These are phyloP conservation scores for Xylaria grammica DNA, from an alignment of 495 filamentous ascomycete genomes.

Conservation along the genomic window DNA sequence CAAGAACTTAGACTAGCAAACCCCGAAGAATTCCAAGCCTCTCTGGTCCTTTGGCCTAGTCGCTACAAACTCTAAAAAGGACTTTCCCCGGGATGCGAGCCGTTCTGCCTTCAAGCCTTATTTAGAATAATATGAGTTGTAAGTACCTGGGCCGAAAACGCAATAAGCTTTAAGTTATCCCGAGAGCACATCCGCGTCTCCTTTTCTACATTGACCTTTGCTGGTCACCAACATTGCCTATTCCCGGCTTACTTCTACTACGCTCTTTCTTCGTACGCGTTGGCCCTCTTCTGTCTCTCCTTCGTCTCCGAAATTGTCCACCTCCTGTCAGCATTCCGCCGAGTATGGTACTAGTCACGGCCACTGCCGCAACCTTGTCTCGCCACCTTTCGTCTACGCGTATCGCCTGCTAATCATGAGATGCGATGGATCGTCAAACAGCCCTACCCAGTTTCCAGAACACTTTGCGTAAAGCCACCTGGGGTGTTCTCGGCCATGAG, in stretches of 20 bases:
- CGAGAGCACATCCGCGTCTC: background rate
- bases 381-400: background rate
- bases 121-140: slow-evolving; percentile 3
- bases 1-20: slow-evolving; percentile 11
- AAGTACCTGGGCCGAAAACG: background rate
- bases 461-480: slow-evolving; percentile 35
- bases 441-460: slow-evolving; percentile 35
- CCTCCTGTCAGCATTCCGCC: background rate
- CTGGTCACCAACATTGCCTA: background rate
- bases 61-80: slow-evolving; percentile 8
- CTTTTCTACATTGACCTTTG: background rate
- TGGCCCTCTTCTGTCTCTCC: background rate
- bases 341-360: slow-evolving; percentile 10
- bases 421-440: slow-evolving; percentile 34
- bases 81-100: background rate
- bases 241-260: background rate
- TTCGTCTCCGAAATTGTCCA: background rate
- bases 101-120: slow-evolving; percentile 9
- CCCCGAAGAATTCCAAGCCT: too few species aligned
- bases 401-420: slow-evolving; percentile 34
- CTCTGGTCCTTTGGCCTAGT: slow-evolving; percentile 10
- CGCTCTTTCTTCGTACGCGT: slow-evolving; percentile 2
- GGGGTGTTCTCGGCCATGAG: slow-evolving; percentile 25
- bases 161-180: slow-evolving; percentile 2
- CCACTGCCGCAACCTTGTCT: background rate